Evolutionary conservation across 257 asterid genomes (phyloP).

Genomic region (Ehretia macrophylla): DNA sequence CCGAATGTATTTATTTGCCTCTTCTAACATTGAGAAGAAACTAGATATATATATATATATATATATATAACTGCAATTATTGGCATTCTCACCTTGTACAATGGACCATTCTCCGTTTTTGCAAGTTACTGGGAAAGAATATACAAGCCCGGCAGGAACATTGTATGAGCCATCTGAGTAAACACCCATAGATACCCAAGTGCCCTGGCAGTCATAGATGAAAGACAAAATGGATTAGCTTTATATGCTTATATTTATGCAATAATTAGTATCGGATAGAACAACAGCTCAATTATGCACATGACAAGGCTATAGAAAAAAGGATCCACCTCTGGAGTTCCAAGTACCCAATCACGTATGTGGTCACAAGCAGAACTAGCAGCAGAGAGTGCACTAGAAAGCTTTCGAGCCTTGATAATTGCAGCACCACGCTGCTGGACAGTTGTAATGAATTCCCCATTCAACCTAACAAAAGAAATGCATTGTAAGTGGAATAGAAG

Average conservation of each 20-base stretch:
- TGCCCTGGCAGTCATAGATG: conserved; percentile 46
- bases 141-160: conserved; percentile 85
- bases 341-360: conserved; percentile 95
- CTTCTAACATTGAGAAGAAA: too few species aligned
- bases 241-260: too few species aligned
- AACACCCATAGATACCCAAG: conserved; percentile 97
- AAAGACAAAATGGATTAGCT: not conserved
- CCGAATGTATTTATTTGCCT: too few species aligned
- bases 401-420: conserved; percentile 86
- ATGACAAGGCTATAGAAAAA: not conserved
- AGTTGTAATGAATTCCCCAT: conserved; percentile 65
- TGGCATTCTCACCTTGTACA: conserved; percentile 66
- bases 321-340: conserved; percentile 78
- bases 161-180: conserved; percentile 92
- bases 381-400: conserved; percentile 95
- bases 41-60: not conserved
- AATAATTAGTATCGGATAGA: not conserved
- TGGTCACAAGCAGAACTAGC: conserved; percentile 98
- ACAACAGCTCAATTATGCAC: not conserved
- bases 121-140: conserved; percentile 93
- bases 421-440: conserved; percentile 99
- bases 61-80: not conserved
- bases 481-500: not conserved
- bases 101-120: conserved; percentile 90
- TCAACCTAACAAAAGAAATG: conserved; percentile 49